Conservation (phyloP, 768 basidiomycete species). For the Russula sp. region DNA sequence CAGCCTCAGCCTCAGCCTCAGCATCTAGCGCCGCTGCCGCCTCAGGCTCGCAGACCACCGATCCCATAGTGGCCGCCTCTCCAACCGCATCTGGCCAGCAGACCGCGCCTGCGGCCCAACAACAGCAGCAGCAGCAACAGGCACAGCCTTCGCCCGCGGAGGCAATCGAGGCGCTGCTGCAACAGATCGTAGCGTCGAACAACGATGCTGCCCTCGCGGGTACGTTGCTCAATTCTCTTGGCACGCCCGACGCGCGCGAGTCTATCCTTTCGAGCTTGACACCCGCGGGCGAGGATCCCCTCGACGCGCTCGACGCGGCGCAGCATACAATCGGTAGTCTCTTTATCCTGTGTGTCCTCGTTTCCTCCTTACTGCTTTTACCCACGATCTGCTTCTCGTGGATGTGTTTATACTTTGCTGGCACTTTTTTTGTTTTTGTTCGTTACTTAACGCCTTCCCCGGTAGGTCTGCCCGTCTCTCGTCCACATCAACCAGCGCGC, state of each 20-base stretch:
- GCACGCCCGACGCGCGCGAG: constrained; percentile 18
- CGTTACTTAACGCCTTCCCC: neutral
- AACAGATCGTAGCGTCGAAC: constrained; percentile 17
- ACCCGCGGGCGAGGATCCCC: constrained; percentile 18
- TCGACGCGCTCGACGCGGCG: constrained; percentile 20
- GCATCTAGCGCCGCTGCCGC: neutral
- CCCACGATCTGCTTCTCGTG: neutral
- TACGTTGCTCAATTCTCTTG: constrained; percentile 4
- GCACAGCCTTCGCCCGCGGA: constrained; percentile 4
- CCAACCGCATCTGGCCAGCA: neutral
- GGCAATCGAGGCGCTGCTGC: constrained; percentile 12
- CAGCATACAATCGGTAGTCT: constrained; percentile 22
- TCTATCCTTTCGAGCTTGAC: constrained; percentile 8
- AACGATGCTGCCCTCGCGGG: constrained; percentile 7
- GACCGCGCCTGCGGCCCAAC: neutral
- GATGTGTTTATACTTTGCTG: neutral
- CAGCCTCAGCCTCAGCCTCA: too few relatives aligned
- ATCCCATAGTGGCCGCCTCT: neutral
- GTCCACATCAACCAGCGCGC: neutral
- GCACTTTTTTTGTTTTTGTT: neutral
- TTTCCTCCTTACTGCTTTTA: neutral
- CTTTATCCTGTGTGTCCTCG: constrained; percentile 19
- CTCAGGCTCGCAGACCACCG: constrained; percentile 13
- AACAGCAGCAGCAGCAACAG: neutral
- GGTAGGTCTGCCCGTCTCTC: constrained; percentile 23